Conservation (phyloP, 192 early-diverging fungal species). For the Coemansia sp. region DNA sequence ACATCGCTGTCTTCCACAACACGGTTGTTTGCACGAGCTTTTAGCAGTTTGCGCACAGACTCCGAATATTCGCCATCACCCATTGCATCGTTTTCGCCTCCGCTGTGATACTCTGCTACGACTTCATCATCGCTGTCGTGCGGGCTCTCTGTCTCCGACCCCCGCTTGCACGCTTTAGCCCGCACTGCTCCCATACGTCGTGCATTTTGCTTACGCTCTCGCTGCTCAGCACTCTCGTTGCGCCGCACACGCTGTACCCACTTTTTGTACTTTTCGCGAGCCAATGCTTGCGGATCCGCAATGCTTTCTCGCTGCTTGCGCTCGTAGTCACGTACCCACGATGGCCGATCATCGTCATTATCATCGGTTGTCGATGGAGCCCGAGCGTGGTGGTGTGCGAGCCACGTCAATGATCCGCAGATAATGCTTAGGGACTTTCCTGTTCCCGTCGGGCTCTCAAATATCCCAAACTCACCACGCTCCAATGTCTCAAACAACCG, state of each 20-base stretch:
- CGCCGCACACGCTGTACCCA: slow-evolving; percentile 32
- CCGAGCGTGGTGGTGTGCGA: slow-evolving; percentile 52
- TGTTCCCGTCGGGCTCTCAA: slow-evolving; percentile 93
- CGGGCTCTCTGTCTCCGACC: not conserved
- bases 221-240: not conserved
- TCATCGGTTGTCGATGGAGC: not conserved
- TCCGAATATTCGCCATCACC: slow-evolving; percentile 57
- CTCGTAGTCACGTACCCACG: slow-evolving; percentile 51
- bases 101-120: slow-evolving; percentile 19
- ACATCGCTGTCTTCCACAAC: slow-evolving; percentile 18
- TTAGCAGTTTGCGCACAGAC: slow-evolving; percentile 58
- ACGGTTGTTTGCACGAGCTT: slow-evolving; percentile 28
- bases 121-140: not conserved
- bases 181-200: slow-evolving; percentile 4
- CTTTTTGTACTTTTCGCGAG: slow-evolving; percentile 13
- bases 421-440: slow-evolving; percentile 89
- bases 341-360: slow-evolving; percentile 13
- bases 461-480: slow-evolving; percentile 69
- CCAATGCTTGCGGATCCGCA: not conserved
- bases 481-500: slow-evolving; percentile 70
- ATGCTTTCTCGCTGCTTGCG: not conserved
- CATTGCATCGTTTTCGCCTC: slow-evolving; percentile 55
- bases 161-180: not conserved
- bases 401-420: slow-evolving; percentile 83
- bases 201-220: slow-evolving; percentile 16